Percentiles rank a stretch among this genome's conserved stretches.
These are phyloP conservation scores for Collariella sp. DNA, from an alignment of 495 filamentous ascomycete genomes.

Conservation along the genomic window DNA sequence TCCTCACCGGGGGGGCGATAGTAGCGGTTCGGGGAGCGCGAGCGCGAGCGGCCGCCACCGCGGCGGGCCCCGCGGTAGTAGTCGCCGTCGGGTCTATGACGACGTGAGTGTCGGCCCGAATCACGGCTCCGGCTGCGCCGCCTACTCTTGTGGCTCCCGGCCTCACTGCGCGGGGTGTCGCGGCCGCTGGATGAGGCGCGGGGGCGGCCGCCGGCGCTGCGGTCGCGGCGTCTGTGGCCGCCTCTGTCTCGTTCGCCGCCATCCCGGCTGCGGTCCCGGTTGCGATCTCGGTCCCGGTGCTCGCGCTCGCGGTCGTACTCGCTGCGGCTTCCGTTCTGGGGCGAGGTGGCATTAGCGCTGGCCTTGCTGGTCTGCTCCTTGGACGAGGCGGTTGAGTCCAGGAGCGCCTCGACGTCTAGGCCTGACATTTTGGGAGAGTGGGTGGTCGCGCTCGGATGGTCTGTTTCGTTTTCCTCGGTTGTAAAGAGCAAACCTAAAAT, in stretches of 20 bases:
- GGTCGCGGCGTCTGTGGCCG: conserved; percentile 59
- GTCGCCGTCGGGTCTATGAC: conserved; percentile 63
- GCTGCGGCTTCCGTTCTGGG: conserved; percentile 49
- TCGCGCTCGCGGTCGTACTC: conserved; percentile 30
- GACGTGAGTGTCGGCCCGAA: conserved; percentile 70
- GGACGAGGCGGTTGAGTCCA: conserved; percentile 72
- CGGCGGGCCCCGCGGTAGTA: conserved; percentile 62
- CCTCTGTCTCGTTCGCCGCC: conserved; percentile 47
- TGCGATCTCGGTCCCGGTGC: conserved; percentile 22
- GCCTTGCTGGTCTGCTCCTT: conserved; percentile 37
- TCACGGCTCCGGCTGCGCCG: conserved; percentile 74
- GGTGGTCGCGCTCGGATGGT: neutral
- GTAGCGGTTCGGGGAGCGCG: conserved; percentile 68
- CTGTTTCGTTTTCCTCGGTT: neutral
- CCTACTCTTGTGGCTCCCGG: conserved; percentile 78
- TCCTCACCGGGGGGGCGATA: conserved; percentile 62
- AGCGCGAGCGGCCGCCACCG: conserved; percentile 51
- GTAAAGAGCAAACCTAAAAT: neutral
- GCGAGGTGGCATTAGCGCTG: conserved; percentile 36
- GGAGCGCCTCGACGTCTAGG: conserved; percentile 86
- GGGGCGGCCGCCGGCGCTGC: conserved; percentile 49
- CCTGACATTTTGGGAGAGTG: conserved; percentile 59
- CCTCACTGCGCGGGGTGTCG: conserved; percentile 66
- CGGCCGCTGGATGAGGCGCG: conserved; percentile 33
- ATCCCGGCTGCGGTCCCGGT: conserved; percentile 32